Base-by-base conservation (phyloP, 257 asterid species). In the Capsicum chinense region DNA sequence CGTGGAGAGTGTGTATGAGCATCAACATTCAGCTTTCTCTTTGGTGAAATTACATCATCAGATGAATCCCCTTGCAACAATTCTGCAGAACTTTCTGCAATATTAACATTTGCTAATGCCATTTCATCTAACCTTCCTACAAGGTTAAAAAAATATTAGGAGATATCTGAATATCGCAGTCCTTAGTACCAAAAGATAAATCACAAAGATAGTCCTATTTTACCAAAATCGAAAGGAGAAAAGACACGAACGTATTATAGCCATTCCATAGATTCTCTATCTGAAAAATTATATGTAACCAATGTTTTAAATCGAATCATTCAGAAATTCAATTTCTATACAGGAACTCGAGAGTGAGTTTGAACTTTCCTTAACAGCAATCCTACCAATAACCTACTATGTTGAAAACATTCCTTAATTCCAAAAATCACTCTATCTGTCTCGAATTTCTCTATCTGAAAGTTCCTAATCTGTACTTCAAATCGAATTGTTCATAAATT, bases 51-150 rank as follows among this genome's bases (percentile, higher is more conserved):
- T 52, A n/a, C 60, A 58, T 26, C 58, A 67, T 12, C 66, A 70
- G 86, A 80, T 70, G 86, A 69, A 47, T 79, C 21, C n/a, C 83
- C 73, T 17, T 26, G 13, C 44, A 19, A 42, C 3, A 60, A 73
- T 21, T 54, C 60, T n/a, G 83, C 19, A 54, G 62, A 59, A 60
- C 48, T n/a, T 5, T 70, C 83, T 44, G 81, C 17, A 17, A 47
- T 47, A 21, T 74, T 66, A 63, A 80, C 69, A 16, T 59, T 60
- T 39, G 83, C 56, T 54, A 44, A 15, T 26, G 85, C 47, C 58
- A 76, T 80, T 16, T 63, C 68, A 10, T 54, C 56, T 48, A 56
- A 8, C 47, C 66, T 85, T 33, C 85, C 88, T 85, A 74, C 76
- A 85, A 56, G 64, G 33, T 47, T 33, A 11, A 60, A 62, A 70